phyloP scores from a whole-genome alignment of 2,329 filamentous ascomycete genomes.

The Arthrocladium fulminans region DNA sequence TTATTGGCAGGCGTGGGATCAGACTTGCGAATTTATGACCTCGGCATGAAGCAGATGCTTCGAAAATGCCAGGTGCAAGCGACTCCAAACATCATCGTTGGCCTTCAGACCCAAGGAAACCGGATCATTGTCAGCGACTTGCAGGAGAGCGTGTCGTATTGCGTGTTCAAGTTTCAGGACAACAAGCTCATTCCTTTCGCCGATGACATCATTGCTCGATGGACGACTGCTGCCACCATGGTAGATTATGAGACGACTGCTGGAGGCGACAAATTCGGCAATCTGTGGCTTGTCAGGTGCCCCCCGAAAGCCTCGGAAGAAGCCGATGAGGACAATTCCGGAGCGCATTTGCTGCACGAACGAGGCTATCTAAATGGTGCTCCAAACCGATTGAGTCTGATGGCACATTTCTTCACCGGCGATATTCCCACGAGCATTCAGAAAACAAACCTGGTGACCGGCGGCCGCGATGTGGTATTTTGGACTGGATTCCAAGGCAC shows the following conservation, averaged over 20 bases:
- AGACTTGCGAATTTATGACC: slow-evolving; percentile 77
- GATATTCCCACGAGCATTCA: slow-evolving; percentile 86
- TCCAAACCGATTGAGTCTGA: slow-evolving; percentile 71
- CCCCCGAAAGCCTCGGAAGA: slow-evolving; percentile 78
- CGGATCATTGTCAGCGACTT: slow-evolving; percentile 89
- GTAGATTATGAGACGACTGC: slow-evolving; percentile 94
- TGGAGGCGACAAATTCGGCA: slow-evolving; percentile 95
- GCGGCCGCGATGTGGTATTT: slow-evolving; percentile 80
- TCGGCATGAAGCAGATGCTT: slow-evolving; percentile 84
- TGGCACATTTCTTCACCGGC: slow-evolving; percentile 82
- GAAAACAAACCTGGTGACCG: slow-evolving; percentile 82
- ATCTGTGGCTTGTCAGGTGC: slow-evolving; percentile 84
- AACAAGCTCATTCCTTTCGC: slow-evolving; percentile 90
- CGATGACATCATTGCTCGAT: slow-evolving; percentile 80
- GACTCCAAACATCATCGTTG: slow-evolving; percentile 73
- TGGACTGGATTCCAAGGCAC: slow-evolving; percentile 95
- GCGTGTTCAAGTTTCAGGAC: slow-evolving; percentile 85
- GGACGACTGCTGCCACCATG: slow-evolving; percentile 87
- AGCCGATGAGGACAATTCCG: slow-evolving; percentile 84
- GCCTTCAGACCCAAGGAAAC: slow-evolving; percentile 79
- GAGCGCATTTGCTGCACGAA: slow-evolving; percentile 83
- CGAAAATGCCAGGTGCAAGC: slow-evolving; percentile 82
- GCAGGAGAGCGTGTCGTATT: slow-evolving; percentile 81
- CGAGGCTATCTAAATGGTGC: slow-evolving; percentile 83
- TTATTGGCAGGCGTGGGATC: slow-evolving; percentile 78